Percentiles rank a stretch among this genome's conserved stretches.
These are phyloP conservation scores for Candida oleophila DNA, from an alignment of 805 yeast species.

Conservation along the genomic window DNA sequence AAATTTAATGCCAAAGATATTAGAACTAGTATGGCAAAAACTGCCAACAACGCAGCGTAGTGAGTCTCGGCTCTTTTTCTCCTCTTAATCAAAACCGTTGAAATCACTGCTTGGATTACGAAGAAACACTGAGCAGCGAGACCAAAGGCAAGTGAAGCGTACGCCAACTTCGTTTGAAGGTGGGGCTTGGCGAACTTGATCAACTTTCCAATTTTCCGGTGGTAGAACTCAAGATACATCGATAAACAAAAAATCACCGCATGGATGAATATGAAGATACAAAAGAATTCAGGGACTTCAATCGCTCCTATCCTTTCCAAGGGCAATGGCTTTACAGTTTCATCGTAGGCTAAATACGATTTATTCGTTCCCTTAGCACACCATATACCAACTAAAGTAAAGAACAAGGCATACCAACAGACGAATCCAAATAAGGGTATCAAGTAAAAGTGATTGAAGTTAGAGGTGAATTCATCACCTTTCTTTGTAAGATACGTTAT, in stretches of 20 bases:
- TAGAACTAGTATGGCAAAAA: conserved; percentile 24
- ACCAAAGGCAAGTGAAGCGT: conserved; percentile 21
- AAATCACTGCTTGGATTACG: conserved; percentile 17
- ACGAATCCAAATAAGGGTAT: conserved; percentile 24
- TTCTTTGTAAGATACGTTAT: not conserved
- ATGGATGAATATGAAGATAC: conserved; percentile 20
- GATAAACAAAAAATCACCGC: conserved; percentile 20
- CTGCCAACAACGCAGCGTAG: conserved; percentile 23
- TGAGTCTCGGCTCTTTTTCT: conserved; percentile 15
- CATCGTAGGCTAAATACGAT: conserved; percentile 22
- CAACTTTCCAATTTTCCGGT: conserved; percentile 27
- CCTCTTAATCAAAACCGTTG: conserved; percentile 16
- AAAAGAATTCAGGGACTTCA: conserved; percentile 21
- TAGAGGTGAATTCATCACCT: conserved; percentile 12
- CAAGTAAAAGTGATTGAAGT: conserved; percentile 24
- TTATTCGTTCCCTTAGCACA: conserved; percentile 17
- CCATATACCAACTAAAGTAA: conserved; percentile 21
- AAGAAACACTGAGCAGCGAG: conserved; percentile 21
- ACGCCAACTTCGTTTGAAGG: conserved; percentile 23
- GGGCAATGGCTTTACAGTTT: conserved; percentile 20
- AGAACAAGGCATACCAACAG: conserved; percentile 23
- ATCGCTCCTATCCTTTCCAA: conserved; percentile 25
- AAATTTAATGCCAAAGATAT: conserved; percentile 24
- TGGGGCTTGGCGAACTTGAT: conserved; percentile 25
- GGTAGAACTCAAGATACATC: conserved; percentile 26